These are phyloP conservation scores for Colletotrichum acutatum DNA, from an alignment of 2,329 filamentous ascomycete genomes.

Conservation along the genomic window DNA sequence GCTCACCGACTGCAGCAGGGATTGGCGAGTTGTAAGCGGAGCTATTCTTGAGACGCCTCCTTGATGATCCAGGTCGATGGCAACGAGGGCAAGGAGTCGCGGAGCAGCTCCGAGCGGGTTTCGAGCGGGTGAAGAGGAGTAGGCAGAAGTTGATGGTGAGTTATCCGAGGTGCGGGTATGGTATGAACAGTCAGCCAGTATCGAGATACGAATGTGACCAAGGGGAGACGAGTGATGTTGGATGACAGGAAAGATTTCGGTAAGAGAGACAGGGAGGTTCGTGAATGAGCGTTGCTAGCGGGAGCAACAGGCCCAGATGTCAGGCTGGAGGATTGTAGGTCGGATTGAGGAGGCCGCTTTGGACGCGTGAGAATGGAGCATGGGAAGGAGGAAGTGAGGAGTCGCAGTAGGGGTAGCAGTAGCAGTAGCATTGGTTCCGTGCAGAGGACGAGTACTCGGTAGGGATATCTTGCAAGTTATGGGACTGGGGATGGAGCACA, in stretches of 20 bases:
- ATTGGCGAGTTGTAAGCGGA: conserved; percentile 9
- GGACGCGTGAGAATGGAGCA: background rate
- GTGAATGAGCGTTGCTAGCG: background rate
- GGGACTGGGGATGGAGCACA: background rate
- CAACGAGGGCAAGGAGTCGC: background rate
- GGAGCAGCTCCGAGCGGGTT: conserved; percentile 16
- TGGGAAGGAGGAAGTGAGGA: background rate
- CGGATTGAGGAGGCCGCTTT: background rate
- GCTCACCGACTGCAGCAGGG: conserved; percentile 15
- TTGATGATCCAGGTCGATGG: conserved; percentile 4
- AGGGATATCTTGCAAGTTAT: background rate
- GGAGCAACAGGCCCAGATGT: background rate
- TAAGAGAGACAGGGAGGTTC: conserved; percentile 23
- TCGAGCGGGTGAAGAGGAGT: conserved; percentile 5
- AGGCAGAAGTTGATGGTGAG: background rate
- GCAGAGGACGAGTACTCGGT: background rate
- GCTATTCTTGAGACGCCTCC: background rate
- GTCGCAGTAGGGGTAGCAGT: background rate
- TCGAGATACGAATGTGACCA: conserved; percentile 11
- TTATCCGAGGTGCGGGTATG: background rate
- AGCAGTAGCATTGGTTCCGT: background rate
- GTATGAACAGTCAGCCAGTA: background rate
- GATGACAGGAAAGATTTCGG: conserved; percentile 32
- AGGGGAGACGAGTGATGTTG: conserved; percentile 1
- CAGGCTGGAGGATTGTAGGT: background rate